phyloP scores from a whole-genome alignment of 345 rosid species.

The Noccaea bulbosa region DNA sequence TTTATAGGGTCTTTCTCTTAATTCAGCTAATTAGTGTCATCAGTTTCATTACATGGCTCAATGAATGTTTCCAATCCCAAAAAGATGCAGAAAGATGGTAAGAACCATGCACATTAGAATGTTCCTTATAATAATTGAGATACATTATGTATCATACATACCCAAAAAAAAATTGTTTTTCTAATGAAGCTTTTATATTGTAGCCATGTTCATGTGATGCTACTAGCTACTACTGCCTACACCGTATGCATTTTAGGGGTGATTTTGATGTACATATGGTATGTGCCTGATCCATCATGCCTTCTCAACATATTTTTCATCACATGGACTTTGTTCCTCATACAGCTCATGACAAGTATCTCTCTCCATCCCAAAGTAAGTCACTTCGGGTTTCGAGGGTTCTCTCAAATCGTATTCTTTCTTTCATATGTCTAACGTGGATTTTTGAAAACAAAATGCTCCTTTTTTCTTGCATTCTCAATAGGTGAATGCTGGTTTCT shows the following conservation, averaged over 20 bases:
- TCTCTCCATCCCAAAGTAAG: conserved; percentile 85
- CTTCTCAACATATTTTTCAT: conserved; percentile 90
- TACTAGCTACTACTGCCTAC: conserved; percentile 68
- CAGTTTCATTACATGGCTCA: conserved; percentile 87
- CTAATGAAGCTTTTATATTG: conserved; percentile 32
- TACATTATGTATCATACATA: no score
- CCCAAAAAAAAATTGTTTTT: not conserved
- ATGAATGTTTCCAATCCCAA: conserved; percentile 67
- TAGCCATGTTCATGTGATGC: conserved; percentile 81
- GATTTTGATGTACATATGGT: conserved; percentile 94
- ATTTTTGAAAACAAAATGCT: not conserved
- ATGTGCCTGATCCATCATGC: conserved; percentile 87
- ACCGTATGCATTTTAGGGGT: conserved; percentile 77
- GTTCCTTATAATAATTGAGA: not conserved
- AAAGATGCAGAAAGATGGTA: conserved; percentile 79
- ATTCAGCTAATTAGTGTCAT: conserved; percentile 88
- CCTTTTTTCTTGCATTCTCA: conserved; percentile 6
- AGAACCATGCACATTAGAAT: conserved; percentile 29
- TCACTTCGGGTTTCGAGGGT: not conserved
- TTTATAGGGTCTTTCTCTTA: conserved; percentile 87
- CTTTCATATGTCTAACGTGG: not conserved
- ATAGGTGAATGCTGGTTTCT: conserved; percentile 78
- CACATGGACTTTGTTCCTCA: conserved; percentile 88
- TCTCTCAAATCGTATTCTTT: not conserved
- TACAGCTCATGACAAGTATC: conserved; percentile 90